Percentiles rank a stretch among this genome's conserved stretches.
Evolutionary conservation across 768 basidiomycete species (phyloP).

Genomic region (Termitomyces sp.): DNA sequence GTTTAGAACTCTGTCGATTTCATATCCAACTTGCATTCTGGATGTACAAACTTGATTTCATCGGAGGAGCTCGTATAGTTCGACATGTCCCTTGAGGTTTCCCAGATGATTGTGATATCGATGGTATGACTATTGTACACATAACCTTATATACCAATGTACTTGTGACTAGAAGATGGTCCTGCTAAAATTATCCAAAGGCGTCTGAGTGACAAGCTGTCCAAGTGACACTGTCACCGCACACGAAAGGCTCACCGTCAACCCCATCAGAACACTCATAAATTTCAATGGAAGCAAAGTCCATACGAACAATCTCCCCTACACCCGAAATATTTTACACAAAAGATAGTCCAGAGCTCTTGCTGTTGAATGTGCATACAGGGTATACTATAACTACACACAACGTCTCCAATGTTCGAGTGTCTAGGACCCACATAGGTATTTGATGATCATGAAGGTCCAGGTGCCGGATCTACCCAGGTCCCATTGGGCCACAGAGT

Average conservation of each 20-base stretch:
- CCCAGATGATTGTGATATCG: neutral
- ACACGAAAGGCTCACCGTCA: neutral
- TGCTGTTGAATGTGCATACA: neutral
- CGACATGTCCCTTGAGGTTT: constrained; percentile 5
- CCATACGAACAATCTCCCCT: neutral
- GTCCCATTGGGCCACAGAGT: constrained; percentile 76
- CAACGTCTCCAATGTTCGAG: neutral
- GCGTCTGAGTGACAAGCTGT: neutral
- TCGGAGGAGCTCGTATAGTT: constrained; percentile 3
- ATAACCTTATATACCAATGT: constrained; percentile 1
- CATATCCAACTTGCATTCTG: constrained; percentile 10
- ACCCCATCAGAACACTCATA: neutral
- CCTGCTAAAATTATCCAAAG: neutral
- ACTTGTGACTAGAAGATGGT: constrained; percentile 4
- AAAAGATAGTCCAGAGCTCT: neutral
- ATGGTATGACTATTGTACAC: neutral
- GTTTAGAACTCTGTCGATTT: neutral
- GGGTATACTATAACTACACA: neutral
- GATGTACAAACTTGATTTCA: constrained; percentile 8
- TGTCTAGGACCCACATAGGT: neutral
- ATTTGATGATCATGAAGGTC: constrained; percentile 41
- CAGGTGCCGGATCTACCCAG: constrained; percentile 69
- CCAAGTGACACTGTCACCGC: neutral
- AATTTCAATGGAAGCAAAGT: neutral
- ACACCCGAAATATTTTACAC: neutral